These are phyloP conservation scores for Andrographis paniculata DNA, from an alignment of 305 asterid genomes.

Conservation along the genomic window DNA sequence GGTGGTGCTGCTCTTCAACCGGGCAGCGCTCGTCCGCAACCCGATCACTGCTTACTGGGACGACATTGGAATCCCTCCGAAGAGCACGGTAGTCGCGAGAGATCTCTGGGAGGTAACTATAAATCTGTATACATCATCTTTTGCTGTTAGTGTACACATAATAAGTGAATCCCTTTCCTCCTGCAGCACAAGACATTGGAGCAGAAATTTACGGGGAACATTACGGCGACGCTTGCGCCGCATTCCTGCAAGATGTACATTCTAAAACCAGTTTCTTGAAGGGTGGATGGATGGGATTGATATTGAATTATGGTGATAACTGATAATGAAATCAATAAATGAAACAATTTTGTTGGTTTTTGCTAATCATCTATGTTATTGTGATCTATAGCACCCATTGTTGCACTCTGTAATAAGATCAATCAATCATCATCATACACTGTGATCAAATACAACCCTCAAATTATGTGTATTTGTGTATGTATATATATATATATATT, in stretches of 20 bases:
- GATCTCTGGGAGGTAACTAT: conserved; percentile 71
- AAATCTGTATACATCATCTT: neutral
- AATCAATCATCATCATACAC: too few relatives aligned
- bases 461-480: neutral
- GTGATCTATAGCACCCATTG: too few relatives aligned
- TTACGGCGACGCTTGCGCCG: conserved; percentile 45
- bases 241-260: conserved; percentile 77
- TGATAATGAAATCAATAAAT: too few relatives aligned
- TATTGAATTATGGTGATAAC: too few relatives aligned
- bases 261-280: conserved; percentile 36
- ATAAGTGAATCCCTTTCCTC: neutral
- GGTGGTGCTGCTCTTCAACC: conserved; percentile 58
- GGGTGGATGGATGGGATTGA: too few relatives aligned
- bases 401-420: too few relatives aligned
- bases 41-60: conserved; percentile 76
- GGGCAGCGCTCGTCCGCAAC: conserved; percentile 29
- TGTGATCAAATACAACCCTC: too few relatives aligned
- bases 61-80: conserved; percentile 59
- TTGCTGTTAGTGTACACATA: too few relatives aligned
- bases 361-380: too few relatives aligned
- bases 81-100: conserved; percentile 39
- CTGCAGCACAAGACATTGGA: conserved; percentile 51
- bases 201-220: conserved; percentile 35
- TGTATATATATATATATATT: neutral
- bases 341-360: too few relatives aligned